Percentiles rank a stretch among this genome's conserved stretches.
These are phyloP conservation scores for Astragalus membranaceus DNA, from an alignment of 306 rosid species.

Conservation along the genomic window DNA sequence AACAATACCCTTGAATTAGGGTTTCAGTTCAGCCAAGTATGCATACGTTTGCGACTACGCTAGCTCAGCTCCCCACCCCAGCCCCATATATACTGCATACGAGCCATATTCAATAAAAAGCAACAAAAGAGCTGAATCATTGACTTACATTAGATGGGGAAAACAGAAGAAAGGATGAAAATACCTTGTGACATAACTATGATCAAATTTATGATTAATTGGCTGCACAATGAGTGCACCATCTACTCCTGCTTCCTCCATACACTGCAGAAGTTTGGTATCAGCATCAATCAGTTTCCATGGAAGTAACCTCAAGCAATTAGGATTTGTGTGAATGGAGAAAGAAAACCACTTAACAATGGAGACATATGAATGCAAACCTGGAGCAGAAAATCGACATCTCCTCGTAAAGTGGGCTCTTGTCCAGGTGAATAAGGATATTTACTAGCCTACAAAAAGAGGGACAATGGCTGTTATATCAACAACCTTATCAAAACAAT, in stretches of 20 bases:
- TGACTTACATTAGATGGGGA: not conserved
- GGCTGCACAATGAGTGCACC: conserved; percentile 95
- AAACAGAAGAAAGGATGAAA: not conserved
- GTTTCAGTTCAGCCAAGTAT: no score
- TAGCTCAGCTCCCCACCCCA: no score
- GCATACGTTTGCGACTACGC: no score
- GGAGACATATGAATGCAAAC: conserved; percentile 21
- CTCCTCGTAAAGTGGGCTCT: conserved; percentile 65
- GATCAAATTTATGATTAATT: conserved; percentile 82
- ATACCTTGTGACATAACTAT: conserved; percentile 80
- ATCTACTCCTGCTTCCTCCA: conserved; percentile 86
- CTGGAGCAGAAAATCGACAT: conserved; percentile 66
- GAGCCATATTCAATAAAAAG: no score
- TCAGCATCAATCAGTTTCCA: conserved; percentile 6
- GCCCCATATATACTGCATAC: no score
- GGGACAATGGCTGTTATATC: not conserved
- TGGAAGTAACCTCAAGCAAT: not conserved
- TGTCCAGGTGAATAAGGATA: conserved; percentile 76
- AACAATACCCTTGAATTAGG: no score
- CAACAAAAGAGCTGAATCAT: no score
- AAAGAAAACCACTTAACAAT: not conserved
- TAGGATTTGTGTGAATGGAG: not conserved
- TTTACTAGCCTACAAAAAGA: conserved; percentile 36
- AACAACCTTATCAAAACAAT: not conserved
- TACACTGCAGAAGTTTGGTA: conserved; percentile 38